Evolutionary conservation across 352 stramenopile species (phyloP).

Genomic region (Blastocystis sp.): DNA sequence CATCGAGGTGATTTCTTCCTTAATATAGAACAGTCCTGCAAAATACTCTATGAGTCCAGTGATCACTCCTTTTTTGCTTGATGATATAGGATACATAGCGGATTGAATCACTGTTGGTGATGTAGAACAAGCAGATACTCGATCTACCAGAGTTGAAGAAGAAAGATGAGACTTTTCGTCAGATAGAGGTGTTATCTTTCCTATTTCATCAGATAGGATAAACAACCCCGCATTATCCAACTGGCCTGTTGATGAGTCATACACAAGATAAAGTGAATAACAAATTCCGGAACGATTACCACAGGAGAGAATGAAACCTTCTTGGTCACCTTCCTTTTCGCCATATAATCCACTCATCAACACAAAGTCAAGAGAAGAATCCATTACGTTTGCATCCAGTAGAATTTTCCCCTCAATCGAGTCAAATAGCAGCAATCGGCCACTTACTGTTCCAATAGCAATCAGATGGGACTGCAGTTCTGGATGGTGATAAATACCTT

Average conservation of each 20-base stretch:
- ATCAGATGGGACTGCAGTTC: background rate
- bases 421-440: constrained; percentile 1
- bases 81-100: background rate
- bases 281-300: background rate
- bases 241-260: background rate
- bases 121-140: background rate
- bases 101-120: background rate
- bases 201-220: background rate
- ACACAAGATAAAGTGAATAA: background rate
- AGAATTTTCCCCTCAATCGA: background rate
- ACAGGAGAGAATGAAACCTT: background rate
- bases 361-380: background rate
- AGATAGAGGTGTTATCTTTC: background rate
- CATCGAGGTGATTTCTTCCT: background rate
- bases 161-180: background rate
- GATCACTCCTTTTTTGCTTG: background rate
- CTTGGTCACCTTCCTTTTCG: background rate
- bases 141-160: background rate
- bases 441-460: background rate
- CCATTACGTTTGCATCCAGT: constrained; percentile 31
- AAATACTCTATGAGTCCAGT: background rate
- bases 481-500: background rate
- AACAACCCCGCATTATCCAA: background rate
- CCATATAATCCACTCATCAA: background rate
- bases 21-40: background rate